Conservation (phyloP, 257 asterid species). For the Solanum arcanum region DNA sequence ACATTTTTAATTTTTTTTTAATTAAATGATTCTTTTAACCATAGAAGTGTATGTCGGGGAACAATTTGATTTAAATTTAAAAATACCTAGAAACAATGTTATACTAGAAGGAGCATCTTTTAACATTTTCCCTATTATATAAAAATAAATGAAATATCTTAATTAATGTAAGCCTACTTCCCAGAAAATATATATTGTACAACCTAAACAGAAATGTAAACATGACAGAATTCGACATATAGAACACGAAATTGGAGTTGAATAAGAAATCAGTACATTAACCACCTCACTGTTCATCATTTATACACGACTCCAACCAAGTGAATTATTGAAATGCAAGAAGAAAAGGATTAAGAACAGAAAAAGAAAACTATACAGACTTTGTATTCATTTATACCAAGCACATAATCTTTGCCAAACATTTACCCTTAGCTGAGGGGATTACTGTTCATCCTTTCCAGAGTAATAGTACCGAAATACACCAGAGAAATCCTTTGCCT, state of each 20-base stretch:
- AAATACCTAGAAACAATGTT: no score
- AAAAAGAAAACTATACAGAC: neutral
- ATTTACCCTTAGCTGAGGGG: neutral
- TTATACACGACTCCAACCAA: neutral
- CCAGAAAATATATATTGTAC: neutral
- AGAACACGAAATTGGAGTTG: neutral
- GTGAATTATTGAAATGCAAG: neutral
- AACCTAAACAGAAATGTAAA: neutral
- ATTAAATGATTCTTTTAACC: no score
- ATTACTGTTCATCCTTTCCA: slow-evolving; percentile 54
- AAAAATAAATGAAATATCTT: no score
- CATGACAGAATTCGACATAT: neutral
- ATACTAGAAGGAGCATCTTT: no score
- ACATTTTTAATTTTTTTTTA: no score
- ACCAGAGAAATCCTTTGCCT: slow-evolving; percentile 62
- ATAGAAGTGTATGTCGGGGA: no score
- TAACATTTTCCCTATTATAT: no score
- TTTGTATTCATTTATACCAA: neutral
- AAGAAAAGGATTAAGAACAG: neutral
- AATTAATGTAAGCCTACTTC: neutral
- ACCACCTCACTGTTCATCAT: neutral
- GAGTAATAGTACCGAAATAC: slow-evolving; percentile 72
- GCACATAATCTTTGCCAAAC: neutral
- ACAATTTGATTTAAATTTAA: no score
- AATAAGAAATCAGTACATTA: neutral